These are phyloP conservation scores for Diaporthe longicolla DNA, from an alignment of 2,329 filamentous ascomycete species.

Conservation along the genomic window DNA sequence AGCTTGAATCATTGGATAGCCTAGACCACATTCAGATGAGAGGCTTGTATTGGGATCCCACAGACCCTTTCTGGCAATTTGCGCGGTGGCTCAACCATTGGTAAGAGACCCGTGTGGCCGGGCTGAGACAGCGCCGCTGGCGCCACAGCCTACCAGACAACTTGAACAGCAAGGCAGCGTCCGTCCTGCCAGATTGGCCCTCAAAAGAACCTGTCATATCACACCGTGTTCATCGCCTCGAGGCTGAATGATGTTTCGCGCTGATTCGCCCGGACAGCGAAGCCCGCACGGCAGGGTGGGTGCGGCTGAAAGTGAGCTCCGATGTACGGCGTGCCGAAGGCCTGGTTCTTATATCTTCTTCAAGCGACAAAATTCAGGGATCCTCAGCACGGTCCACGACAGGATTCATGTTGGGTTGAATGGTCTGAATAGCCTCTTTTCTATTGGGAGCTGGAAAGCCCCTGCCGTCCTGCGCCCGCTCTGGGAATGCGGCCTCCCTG, in stretches of 20 bases:
- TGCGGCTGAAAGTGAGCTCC: constrained; percentile 31
- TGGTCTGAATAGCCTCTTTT: not conserved
- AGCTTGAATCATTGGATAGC: not conserved
- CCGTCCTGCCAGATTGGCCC: too few species aligned
- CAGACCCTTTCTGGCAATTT: not conserved
- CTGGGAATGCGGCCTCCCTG: too few species aligned
- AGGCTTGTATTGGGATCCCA: constrained; percentile 23
- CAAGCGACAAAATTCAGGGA: not conserved
- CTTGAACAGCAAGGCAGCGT: too few species aligned
- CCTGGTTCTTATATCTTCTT: not conserved
- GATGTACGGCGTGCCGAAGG: not conserved
- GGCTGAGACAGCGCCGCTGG: constrained; percentile 8
- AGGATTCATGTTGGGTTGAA: not conserved
- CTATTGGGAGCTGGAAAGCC: too few species aligned
- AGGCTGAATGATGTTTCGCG: constrained; percentile 15
- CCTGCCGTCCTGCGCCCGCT: not conserved
- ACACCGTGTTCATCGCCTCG: not conserved
- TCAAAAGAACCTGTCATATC: not conserved
- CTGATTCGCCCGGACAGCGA: constrained; percentile 31
- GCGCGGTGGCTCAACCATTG: not conserved
- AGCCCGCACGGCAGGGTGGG: constrained; percentile 4
- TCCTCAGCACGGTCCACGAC: not conserved
- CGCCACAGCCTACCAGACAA: not conserved
- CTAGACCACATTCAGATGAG: constrained; percentile 5
- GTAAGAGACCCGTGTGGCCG: not conserved